A percentile compares a stretch with the other conserved stretches of the same genome.
phyloP scores from a whole-genome alignment of 495 filamentous ascomycete species.

The Trichocladium uniseriatum region DNA sequence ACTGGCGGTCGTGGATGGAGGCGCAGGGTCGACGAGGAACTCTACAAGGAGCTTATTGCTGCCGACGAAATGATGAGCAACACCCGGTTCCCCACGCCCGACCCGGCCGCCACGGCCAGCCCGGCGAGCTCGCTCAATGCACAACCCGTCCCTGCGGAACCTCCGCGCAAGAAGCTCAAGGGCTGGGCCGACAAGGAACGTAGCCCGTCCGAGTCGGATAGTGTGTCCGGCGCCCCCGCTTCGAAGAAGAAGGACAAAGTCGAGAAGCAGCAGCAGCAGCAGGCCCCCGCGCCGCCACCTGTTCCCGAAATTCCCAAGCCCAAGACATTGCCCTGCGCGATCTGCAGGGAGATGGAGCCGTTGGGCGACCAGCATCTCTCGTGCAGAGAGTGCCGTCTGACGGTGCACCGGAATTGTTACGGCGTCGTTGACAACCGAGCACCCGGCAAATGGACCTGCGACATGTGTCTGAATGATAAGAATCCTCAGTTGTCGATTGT shows the following conservation, averaged over 20 bases:
- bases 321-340: constrained; percentile 69
- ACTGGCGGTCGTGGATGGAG: constrained; percentile 81
- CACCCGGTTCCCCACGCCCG: constrained; percentile 32
- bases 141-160: constrained; percentile 22
- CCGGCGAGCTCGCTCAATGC: constrained; percentile 16
- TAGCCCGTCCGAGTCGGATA: constrained; percentile 28
- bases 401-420: constrained; percentile 91
- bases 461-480: constrained; percentile 91
- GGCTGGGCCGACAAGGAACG: constrained; percentile 35
- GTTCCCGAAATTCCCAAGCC: constrained; percentile 65
- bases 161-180: constrained; percentile 51
- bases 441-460: constrained; percentile 81
- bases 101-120: constrained; percentile 39
- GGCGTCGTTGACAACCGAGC: constrained; percentile 64
- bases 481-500: constrained; percentile 76
- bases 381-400: constrained; percentile 78
- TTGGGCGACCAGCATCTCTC: constrained; percentile 60
- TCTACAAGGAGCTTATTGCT: constrained; percentile 63
- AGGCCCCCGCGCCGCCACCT: constrained; percentile 41
- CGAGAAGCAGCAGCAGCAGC: constrained; percentile 16
- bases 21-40: constrained; percentile 80
- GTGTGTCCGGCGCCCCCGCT: constrained; percentile 9
- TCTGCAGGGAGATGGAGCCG: constrained; percentile 69
- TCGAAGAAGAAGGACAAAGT: constrained; percentile 63
- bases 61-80: constrained; percentile 42